Evolutionary conservation across 2,329 filamentous ascomycete genomes (phyloP).

Genomic region (Fusarium poae): DNA sequence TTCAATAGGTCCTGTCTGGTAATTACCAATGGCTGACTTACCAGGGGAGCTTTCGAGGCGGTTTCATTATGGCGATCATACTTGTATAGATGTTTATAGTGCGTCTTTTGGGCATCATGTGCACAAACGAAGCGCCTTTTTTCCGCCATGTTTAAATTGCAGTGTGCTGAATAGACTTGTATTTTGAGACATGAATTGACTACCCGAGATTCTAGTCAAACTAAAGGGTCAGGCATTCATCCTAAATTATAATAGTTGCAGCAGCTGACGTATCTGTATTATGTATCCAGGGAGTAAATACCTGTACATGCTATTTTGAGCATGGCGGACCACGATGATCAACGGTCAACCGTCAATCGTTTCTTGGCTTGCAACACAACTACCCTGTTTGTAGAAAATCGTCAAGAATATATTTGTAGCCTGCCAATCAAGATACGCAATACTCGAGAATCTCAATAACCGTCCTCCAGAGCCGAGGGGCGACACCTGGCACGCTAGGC

Average conservation of each 20-base stretch:
- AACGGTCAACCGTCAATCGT: conserved; percentile 13
- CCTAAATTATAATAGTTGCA: background rate
- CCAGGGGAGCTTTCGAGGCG: conserved; percentile 15
- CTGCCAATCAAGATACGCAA: conserved; percentile 14
- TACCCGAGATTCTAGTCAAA: conserved; percentile 10
- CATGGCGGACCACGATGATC: conserved; percentile 4
- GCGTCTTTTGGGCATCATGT: background rate
- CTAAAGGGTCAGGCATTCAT: background rate
- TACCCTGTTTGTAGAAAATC: conserved; percentile 7
- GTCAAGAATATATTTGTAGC: conserved; percentile 6
- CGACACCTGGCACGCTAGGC: conserved; percentile 34
- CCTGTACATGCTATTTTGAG: conserved; percentile 2
- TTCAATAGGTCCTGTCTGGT: conserved; percentile 17
- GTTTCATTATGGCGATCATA: conserved; percentile 38
- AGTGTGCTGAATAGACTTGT: conserved; percentile 2
- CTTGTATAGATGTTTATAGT: conserved; percentile 28
- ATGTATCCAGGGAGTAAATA: background rate
- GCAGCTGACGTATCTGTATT: background rate
- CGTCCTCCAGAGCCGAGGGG: conserved; percentile 25
- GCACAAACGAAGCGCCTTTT: conserved; percentile 20
- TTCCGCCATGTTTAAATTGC: conserved; percentile 9
- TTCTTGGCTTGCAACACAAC: conserved; percentile 17
- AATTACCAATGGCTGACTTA: conserved; percentile 24
- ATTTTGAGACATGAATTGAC: conserved; percentile 2
- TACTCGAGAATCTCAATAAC: conserved; percentile 14